Percentiles rank a stretch among this genome's conserved stretches.
These are phyloP conservation scores for Nephromyces sp. DNA, from an alignment of 169 alveolate genomes.

Conservation along the genomic window DNA sequence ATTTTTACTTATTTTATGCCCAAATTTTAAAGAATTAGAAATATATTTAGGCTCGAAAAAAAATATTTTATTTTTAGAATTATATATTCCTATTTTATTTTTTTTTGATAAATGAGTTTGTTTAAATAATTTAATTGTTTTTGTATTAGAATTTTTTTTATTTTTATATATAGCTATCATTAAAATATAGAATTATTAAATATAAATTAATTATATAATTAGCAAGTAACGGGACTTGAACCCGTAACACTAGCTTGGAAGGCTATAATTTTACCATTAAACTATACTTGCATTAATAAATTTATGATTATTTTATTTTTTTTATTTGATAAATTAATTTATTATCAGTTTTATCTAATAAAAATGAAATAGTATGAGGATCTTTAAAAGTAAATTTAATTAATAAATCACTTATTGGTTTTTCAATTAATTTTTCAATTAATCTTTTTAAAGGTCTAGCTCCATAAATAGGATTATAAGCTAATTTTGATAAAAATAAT, in stretches of 20 bases:
- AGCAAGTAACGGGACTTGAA: neutral
- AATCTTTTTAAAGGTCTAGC: conserved; percentile 12
- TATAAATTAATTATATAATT: neutral
- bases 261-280: neutral
- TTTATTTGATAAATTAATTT: neutral
- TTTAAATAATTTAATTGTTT: neutral
- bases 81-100: conserved; percentile 4
- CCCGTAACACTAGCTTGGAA: neutral
- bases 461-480: conserved; percentile 8
- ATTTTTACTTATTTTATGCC: neutral
- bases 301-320: neutral
- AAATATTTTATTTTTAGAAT: neutral
- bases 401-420: conserved; percentile 47
- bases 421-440: conserved; percentile 8
- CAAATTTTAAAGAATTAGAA: neutral
- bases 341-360: neutral
- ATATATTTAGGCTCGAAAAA: neutral
- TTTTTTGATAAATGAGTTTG: neutral
- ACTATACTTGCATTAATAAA: neutral
- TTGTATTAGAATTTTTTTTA: neutral
- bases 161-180: neutral
- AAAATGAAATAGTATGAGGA: conserved; percentile 40
- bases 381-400: conserved; percentile 66
- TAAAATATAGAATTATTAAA: neutral
- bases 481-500: conserved; percentile 11